phyloP scores from a whole-genome alignment of 371 early-diverging fungal genomes.

The Actinomucor elegans region DNA sequence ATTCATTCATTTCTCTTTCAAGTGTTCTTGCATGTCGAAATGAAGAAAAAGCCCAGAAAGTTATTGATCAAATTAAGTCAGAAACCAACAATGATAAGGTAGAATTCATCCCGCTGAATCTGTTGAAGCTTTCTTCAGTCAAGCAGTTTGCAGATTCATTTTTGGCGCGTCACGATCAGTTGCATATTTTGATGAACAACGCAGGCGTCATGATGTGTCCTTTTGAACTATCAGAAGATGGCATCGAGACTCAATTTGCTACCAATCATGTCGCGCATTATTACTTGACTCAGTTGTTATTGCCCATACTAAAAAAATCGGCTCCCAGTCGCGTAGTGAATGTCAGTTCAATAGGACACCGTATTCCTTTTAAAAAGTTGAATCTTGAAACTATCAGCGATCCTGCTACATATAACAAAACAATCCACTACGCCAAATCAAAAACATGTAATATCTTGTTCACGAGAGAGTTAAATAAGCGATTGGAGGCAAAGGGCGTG shows the following conservation, averaged over 20 bases:
- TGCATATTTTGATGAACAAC: slow-evolving; percentile 69
- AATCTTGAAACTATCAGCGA: slow-evolving; percentile 44
- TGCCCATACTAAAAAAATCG: slow-evolving; percentile 58
- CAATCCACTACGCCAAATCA: slow-evolving; percentile 18
- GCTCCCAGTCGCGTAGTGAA: slow-evolving; percentile 59
- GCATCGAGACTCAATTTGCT: slow-evolving; percentile 42
- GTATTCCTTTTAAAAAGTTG: slow-evolving; percentile 19
- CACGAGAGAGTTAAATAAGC: slow-evolving; percentile 39
- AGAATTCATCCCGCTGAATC: slow-evolving; percentile 57
- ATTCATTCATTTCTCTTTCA: no score
- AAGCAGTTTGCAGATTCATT: slow-evolving; percentile 55
- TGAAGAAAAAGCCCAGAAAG: slow-evolving; percentile 38
- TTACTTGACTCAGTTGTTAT: slow-evolving; percentile 64
- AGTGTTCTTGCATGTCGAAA: slow-evolving; percentile 62
- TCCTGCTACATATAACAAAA: slow-evolving; percentile 26
- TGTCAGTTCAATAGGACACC: slow-evolving; percentile 50
- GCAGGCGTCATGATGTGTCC: slow-evolving; percentile 75
- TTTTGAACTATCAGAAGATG: slow-evolving; percentile 61
- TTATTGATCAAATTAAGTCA: slow-evolving; percentile 51
- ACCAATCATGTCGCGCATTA: slow-evolving; percentile 81
- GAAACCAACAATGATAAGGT: slow-evolving; percentile 55
- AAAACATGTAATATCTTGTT: slow-evolving; percentile 41
- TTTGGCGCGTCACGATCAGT: slow-evolving; percentile 35
- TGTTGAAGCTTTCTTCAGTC: slow-evolving; percentile 56
- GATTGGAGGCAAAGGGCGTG: slow-evolving; percentile 36